Evolutionary conservation across 2,329 filamentous ascomycete species (phyloP).

Genomic region (Periglandula ipomoeae): DNA sequence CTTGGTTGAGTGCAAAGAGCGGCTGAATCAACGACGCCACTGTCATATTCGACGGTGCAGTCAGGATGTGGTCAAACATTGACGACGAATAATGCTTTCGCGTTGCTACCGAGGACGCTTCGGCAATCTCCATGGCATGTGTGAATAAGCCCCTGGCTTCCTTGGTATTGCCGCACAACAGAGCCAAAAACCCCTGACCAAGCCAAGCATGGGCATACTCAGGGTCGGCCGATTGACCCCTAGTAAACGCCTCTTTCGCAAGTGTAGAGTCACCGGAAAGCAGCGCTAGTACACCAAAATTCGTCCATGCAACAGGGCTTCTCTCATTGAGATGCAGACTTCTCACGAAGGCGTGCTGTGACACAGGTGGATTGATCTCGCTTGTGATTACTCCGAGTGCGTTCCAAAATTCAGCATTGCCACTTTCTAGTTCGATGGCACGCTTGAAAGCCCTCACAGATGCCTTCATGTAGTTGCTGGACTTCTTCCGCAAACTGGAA

Average conservation of each 20-base stretch:
- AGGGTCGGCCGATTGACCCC: conserved; percentile 88
- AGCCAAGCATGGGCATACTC: conserved; percentile 92
- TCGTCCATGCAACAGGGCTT: conserved; percentile 79
- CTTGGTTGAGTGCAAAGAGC: conserved; percentile 78
- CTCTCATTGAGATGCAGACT: conserved; percentile 89
- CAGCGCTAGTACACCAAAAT: conserved; percentile 78
- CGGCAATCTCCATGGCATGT: conserved; percentile 88
- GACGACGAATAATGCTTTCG: conserved; percentile 74
- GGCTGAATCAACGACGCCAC: conserved; percentile 68
- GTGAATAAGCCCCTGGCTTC: conserved; percentile 83
- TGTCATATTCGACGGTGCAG: conserved; percentile 39
- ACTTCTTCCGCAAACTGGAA: conserved; percentile 41
- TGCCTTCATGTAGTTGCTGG: conserved; percentile 64
- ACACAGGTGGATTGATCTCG: conserved; percentile 72
- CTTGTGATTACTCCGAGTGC: conserved; percentile 86
- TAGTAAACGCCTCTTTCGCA: conserved; percentile 83
- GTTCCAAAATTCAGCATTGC: conserved; percentile 96
- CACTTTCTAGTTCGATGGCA: conserved; percentile 88
- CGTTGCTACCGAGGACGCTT: conserved; percentile 62
- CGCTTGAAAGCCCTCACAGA: conserved; percentile 88
- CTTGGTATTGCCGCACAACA: conserved; percentile 61
- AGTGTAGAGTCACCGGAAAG: conserved; percentile 74
- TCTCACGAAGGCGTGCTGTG: conserved; percentile 87
- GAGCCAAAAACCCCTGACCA: conserved; percentile 79
- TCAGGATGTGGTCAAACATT: conserved; percentile 71